Conservation (phyloP, 2,329 filamentous ascomycete species). For the Fusarium musae region DNA sequence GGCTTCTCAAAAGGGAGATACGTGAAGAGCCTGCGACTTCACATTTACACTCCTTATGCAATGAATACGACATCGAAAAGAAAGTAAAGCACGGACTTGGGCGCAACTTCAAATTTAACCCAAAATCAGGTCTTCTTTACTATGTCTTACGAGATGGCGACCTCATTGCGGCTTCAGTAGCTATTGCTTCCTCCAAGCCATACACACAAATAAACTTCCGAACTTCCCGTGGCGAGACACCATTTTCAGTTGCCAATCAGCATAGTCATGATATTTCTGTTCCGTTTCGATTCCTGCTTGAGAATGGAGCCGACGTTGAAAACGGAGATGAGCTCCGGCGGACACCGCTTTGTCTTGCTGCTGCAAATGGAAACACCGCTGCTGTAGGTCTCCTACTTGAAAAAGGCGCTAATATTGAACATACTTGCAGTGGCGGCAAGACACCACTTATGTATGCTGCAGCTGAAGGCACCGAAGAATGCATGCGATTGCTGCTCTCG, state of each 20-base stretch:
- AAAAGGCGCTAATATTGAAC: rapidly evolving
- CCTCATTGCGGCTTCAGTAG: too few relatives aligned
- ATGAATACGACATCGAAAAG: rapidly evolving
- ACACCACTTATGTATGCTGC: too few relatives aligned
- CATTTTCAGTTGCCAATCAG: rapidly evolving
- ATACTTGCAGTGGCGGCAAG: rapidly evolving
- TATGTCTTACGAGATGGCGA: too few relatives aligned
- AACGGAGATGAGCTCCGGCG: rapidly evolving
- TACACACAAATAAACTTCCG: too few relatives aligned
- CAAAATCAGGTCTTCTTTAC: background rate
- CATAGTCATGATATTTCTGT: too few relatives aligned
- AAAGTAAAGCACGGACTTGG: rapidly evolving
- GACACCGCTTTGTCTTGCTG: too few relatives aligned
- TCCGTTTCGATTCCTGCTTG: rapidly evolving
- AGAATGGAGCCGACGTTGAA: too few relatives aligned
- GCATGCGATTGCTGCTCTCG: too few relatives aligned
- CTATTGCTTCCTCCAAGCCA: too few relatives aligned
- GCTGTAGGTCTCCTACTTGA: too few relatives aligned
- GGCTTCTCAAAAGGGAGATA: background rate
- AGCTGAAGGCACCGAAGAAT: rapidly evolving
- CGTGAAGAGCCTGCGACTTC: rapidly evolving
- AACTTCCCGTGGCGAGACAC: rapidly evolving
- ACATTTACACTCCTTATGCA: background rate
- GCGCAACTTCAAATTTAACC: background rate
- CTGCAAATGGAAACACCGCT: rapidly evolving